Base-by-base conservation (phyloP, 208 protist species). In the Trypanosoma vivax region DNA sequence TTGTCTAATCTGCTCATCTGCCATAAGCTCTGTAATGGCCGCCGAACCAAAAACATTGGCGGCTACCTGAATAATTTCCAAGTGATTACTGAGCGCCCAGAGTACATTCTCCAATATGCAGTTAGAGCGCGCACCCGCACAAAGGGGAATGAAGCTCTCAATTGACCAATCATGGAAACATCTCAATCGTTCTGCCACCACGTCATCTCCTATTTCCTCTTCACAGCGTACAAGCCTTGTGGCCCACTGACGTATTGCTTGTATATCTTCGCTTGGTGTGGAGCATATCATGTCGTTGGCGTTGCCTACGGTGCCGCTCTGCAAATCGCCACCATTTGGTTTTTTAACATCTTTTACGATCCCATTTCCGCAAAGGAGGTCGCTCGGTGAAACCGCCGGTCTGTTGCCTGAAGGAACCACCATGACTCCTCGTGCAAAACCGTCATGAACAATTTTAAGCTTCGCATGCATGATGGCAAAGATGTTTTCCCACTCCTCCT, bases 381-480 rank as follows among this genome's bases (percentile, higher is more conserved):
- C 14, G 9, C 14, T 14, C 27, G 49, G 58, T 50, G 58, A 56
- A 2, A 24, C 10, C 14, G 56, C 24, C 3, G 28, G 9, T 3
- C 14, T 28, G 5, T 29, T 50, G 5, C 56, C 58, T 7, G 9
- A 24, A 42, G 58, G 58, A 14, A 64, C 29, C n/a, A 64, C 58
- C 6, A 64, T 40, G 4, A 49, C 49, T 6, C 30, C 56, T 21
- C 49, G 35, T 18, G 74, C 65, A 2, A 79, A 46, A 0, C 55
- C 41, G 21, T 42, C 60, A 38, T 83, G 73, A 40, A 86, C 34
- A 7, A 78, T 64, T 0, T 49, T 50, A 27, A 90, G 50, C 35
- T 85, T 79, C 11, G 75, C 66, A 49, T 79, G 70, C 23, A 90
- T 55, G 3, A 83, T 73, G 1, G 59, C 58, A 13, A 84, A 51